These are phyloP conservation scores for Coemansia sp. DNA, from an alignment of 192 early-diverging fungal species.

Conservation along the genomic window DNA sequence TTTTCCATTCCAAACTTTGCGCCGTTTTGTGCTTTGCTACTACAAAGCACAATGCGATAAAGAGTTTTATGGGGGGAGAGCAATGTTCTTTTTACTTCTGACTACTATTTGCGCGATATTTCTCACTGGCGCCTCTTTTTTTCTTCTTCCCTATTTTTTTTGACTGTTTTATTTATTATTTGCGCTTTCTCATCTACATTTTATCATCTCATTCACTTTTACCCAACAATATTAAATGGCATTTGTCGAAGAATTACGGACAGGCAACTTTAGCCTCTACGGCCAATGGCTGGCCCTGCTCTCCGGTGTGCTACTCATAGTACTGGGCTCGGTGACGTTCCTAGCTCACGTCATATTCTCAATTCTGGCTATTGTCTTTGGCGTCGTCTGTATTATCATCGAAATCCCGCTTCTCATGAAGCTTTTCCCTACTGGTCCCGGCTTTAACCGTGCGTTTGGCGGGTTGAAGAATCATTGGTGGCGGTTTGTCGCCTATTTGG, in stretches of 20 bases:
- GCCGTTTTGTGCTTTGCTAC: background rate
- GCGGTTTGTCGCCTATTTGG: conserved; percentile 43
- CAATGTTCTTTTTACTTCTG: background rate
- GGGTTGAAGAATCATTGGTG: conserved; percentile 52
- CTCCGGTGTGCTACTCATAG: conserved; percentile 49
- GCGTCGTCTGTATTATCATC: conserved; percentile 45
- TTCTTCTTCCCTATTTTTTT: background rate
- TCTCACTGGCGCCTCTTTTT: background rate
- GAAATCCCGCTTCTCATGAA: conserved; percentile 39
- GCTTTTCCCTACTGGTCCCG: conserved; percentile 44
- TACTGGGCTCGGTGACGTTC: conserved; percentile 51
- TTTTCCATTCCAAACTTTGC: background rate
- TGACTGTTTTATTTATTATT: background rate
- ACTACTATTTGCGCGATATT: background rate
- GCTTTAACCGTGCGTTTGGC: conserved; percentile 33
- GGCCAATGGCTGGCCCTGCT: conserved; percentile 45
- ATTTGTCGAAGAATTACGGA: conserved; percentile 45
- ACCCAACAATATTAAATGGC: conserved; percentile 19
- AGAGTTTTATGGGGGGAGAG: background rate
- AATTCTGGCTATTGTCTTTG: conserved; percentile 53
- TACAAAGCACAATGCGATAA: background rate
- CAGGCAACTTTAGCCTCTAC: conserved; percentile 49
- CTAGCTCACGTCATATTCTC: conserved; percentile 47
- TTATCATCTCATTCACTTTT: background rate
- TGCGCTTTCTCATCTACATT: background rate